A percentile compares a stretch with the other conserved stretches of the same genome.
These are phyloP conservation scores for Cardamine resedifolia DNA, from an alignment of 345 rosid genomes.

Conservation along the genomic window DNA sequence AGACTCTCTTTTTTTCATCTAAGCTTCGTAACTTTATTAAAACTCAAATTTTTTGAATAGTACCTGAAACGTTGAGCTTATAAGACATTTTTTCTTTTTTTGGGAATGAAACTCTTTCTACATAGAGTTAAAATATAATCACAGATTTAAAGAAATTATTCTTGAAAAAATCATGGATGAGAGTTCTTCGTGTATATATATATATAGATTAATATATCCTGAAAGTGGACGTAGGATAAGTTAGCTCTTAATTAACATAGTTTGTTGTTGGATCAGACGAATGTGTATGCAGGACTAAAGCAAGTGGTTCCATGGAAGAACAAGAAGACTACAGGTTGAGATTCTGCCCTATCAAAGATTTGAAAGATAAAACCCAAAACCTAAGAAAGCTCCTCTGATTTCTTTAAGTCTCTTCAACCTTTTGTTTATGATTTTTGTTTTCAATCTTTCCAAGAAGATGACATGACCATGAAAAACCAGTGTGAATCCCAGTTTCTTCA, in stretches of 20 bases:
- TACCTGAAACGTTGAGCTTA: background rate
- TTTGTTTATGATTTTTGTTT: background rate
- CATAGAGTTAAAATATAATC: background rate
- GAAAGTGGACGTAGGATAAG: background rate
- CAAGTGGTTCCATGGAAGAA: conserved; percentile 68
- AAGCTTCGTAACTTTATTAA: background rate
- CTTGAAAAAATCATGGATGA: background rate
- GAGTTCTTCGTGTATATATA: background rate
- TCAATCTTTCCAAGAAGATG: conserved; percentile 15
- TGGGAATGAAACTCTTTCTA: background rate
- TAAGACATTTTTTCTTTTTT: no score
- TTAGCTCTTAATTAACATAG: background rate
- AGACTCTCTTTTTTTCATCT: background rate
- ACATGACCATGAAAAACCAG: conserved; percentile 3
- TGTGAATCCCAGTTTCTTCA: background rate
- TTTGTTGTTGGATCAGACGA: conserved; percentile 50
- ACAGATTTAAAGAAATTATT: background rate
- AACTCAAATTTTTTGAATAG: background rate
- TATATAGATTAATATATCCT: background rate
- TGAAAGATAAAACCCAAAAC: background rate
- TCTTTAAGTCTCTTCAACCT: conserved; percentile 5
- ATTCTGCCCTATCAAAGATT: conserved; percentile 1
- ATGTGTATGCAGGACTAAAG: conserved; percentile 65
- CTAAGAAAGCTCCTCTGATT: background rate
- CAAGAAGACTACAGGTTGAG: conserved; percentile 41